Base-by-base conservation (phyloP, 768 basidiomycete genomes). In the Sarcomyxa edulis region DNA sequence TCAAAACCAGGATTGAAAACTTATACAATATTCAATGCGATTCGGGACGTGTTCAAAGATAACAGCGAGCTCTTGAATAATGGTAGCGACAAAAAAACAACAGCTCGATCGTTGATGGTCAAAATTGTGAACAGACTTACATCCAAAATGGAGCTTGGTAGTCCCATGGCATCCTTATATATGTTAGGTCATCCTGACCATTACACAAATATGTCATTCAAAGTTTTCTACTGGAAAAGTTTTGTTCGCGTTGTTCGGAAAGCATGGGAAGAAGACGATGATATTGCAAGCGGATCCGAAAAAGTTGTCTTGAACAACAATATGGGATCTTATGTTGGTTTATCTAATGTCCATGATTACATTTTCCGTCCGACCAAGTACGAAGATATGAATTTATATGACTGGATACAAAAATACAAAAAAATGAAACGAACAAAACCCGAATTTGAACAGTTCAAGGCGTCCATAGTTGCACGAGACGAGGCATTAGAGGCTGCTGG, bases 181-280 rank as follows among this genome's bases (percentile, higher is more conserved):
- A 36, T 58, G 10, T 35, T 58, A n/a, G 49, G 48, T 14, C 31
- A 52, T 45, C 55, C 55, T 19, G 58, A 61, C 33, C 56, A 61
- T 32, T 64, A 64, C 37, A 60, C 52, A 8, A 59, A 48, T 24
- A 50, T 56, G 39, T 23, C 12, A 22, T 64, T 64, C 47, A 44
- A 51, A 3, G 35, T 44, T 18, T 39, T 44, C 21, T 44, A 44
- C 26, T 44, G 36, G 43, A 11, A 39, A 26, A 35, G 8, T 14
- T 44, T 25, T 48, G 53, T 59, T 5, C n/a, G 23, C 3, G 46
- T 55, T 21, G 47, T 50, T 5, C 16, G 32, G 8, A 22, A 27
- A 5, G 26, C 18, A 1, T 56, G 52, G 42, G 14, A 43, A 26
- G n/a, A 18, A 18, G 42, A 27, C 22, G 29, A 39, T 15, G 39